phyloP scores from a whole-genome alignment of 306 rosid species.

The Cucumis hystrix region DNA sequence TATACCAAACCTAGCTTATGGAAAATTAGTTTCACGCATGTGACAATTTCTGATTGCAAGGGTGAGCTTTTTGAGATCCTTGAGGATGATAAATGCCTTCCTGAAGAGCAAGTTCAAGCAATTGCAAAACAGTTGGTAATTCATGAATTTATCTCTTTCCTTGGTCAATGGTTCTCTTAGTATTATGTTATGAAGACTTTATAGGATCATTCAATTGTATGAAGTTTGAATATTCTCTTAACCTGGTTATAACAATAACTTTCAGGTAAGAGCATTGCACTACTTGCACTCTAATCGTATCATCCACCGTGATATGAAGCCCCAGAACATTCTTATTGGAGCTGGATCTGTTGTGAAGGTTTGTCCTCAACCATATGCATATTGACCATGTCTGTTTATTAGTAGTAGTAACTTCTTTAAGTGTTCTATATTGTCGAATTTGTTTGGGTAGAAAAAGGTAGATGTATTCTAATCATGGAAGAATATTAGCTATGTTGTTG shows the following conservation, averaged over 20 bases:
- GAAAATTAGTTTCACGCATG: neutral
- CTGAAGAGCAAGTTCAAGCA: constrained; percentile 97
- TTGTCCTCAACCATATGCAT: constrained; percentile 4
- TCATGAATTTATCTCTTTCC: neutral
- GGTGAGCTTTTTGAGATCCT: constrained; percentile 99
- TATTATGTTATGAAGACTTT: neutral
- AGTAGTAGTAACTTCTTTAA: neutral
- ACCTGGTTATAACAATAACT: constrained; percentile 9
- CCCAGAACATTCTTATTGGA: constrained; percentile 97
- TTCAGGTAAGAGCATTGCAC: constrained; percentile 83
- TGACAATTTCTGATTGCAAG: constrained; percentile 19
- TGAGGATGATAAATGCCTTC: constrained; percentile 96
- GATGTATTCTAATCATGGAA: neutral
- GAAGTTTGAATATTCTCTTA: neutral
- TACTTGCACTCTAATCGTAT: constrained; percentile 94
- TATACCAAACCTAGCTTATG: neutral
- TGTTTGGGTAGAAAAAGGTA: neutral
- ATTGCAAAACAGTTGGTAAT: constrained; percentile 96
- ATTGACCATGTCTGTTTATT: neutral
- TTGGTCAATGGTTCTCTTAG: neutral
- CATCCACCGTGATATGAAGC: constrained; percentile 97
- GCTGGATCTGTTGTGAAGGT: constrained; percentile 96
- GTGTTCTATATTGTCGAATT: neutral
- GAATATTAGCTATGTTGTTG: neutral
- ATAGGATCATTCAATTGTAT: neutral